These are phyloP conservation scores for Pichia sp. DNA, from an alignment of 1,139 yeast genomes.

Conservation along the genomic window DNA sequence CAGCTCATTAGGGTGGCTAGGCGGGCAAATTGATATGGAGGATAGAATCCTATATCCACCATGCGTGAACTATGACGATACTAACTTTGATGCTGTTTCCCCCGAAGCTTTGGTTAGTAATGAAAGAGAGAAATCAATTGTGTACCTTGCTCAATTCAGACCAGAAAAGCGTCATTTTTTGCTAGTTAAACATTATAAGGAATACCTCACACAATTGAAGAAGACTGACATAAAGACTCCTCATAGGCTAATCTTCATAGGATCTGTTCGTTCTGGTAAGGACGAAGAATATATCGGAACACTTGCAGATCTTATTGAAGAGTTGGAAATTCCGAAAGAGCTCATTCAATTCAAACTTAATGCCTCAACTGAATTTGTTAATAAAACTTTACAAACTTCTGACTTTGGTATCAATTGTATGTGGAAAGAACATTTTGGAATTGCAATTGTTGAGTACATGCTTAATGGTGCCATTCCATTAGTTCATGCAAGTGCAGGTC, in stretches of 20 bases:
- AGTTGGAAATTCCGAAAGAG: slow-evolving; percentile 37
- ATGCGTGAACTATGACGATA: slow-evolving; percentile 18
- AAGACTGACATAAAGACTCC: slow-evolving; percentile 1
- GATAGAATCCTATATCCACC: slow-evolving; percentile 60
- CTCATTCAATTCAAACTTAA: slow-evolving; percentile 66
- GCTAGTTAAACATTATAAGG: slow-evolving; percentile 55
- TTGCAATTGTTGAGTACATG: slow-evolving; percentile 91
- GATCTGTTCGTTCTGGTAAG: slow-evolving; percentile 67
- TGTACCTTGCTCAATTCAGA: slow-evolving; percentile 88
- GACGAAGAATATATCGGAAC: slow-evolving; percentile 57
- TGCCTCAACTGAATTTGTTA: slow-evolving; percentile 62
- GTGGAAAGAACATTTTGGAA: slow-evolving; percentile 99
- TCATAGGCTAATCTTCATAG: slow-evolving; percentile 59
- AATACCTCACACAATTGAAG: slow-evolving; percentile 30
- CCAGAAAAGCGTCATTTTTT: slow-evolving; percentile 89
- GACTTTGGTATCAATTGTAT: slow-evolving; percentile 86
- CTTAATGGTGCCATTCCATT: slow-evolving; percentile 84
- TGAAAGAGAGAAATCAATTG: slow-evolving; percentile 41
- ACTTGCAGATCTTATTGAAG: slow-evolving; percentile 40
- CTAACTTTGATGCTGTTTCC: slow-evolving; percentile 15
- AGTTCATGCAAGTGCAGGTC: slow-evolving; percentile 95
- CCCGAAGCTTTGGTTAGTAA: slow-evolving; percentile 10
- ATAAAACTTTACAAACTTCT: slow-evolving; percentile 46
- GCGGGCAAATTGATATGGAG: slow-evolving; percentile 9
- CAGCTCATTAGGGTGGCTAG: slow-evolving; percentile 42